phyloP scores from a whole-genome alignment of 768 basidiomycete genomes.

The Mycena alexandri region DNA sequence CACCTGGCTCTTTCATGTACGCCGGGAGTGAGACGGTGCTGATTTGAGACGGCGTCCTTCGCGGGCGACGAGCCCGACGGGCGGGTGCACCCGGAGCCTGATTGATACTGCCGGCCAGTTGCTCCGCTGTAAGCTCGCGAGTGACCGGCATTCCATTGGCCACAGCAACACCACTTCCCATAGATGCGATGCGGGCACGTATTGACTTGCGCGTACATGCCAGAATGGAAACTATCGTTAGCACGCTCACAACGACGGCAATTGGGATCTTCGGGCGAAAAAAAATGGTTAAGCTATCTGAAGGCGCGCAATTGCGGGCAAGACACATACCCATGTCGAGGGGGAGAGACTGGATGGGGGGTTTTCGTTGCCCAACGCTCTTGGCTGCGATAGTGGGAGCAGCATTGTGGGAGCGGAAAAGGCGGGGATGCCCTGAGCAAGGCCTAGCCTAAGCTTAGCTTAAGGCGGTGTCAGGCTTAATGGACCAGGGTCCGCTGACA shows the following conservation, averaged over 20 bases:
- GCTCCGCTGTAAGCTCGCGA: slow-evolving; percentile 68
- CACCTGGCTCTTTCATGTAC: slow-evolving; percentile 89
- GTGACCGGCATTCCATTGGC: slow-evolving; percentile 25
- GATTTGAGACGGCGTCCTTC: slow-evolving; percentile 83
- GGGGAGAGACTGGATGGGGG: not conserved
- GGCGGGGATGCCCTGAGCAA: not conserved
- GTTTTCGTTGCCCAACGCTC: slow-evolving; percentile 1
- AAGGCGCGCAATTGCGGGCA: not conserved
- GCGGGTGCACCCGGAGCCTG: slow-evolving; percentile 40
- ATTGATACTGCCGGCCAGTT: slow-evolving; percentile 64
- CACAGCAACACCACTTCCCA: slow-evolving; percentile 33
- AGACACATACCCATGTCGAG: slow-evolving; percentile 31
- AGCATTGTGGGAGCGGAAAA: slow-evolving; percentile 16
- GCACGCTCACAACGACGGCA: slow-evolving; percentile 47
- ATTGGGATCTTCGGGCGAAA: slow-evolving; percentile 39
- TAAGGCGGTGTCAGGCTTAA: slow-evolving; percentile 10
- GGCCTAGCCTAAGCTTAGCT: not conserved
- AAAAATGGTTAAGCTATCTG: not conserved
- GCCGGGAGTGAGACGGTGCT: slow-evolving; percentile 82
- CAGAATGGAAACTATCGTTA: slow-evolving; percentile 39
- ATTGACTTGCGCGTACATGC: slow-evolving; percentile 40
- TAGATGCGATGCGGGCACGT: slow-evolving; percentile 27
- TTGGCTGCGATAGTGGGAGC: slow-evolving; percentile 13
- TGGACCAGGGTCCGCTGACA: slow-evolving; percentile 15
- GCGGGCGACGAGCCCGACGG: slow-evolving; percentile 52